These are phyloP conservation scores for Angomonas deanei DNA, from an alignment of 208 protist genomes.

Conservation along the genomic window DNA sequence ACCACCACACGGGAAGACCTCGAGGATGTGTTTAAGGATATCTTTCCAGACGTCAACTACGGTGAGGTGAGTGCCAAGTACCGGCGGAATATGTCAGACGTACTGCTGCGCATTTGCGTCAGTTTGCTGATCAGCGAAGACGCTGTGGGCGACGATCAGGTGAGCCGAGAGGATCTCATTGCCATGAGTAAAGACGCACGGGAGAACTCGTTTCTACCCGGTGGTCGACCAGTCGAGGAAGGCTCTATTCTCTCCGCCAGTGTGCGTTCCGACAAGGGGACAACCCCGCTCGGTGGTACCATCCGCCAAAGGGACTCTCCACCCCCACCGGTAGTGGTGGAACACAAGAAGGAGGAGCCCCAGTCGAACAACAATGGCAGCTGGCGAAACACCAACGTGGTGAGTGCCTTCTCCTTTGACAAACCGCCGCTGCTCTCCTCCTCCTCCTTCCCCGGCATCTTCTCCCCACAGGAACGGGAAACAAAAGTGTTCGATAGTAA, in stretches of 20 bases:
- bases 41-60: constrained; percentile 42
- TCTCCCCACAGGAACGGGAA: not conserved
- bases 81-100: constrained; percentile 14
- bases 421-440: not conserved
- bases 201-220: not conserved
- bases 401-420: constrained; percentile 1
- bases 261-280: not conserved
- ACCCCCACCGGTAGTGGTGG: too few species aligned
- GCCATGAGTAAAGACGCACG: constrained; percentile 2
- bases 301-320: not conserved
- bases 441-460: not conserved
- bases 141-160: not conserved
- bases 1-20: constrained; percentile 15
- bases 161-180: not conserved
- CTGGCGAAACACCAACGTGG: not conserved
- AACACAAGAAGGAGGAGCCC: not conserved
- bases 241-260: not conserved
- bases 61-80: constrained; percentile 44
- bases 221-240: not conserved
- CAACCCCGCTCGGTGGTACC: not conserved
- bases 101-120: constrained; percentile 24
- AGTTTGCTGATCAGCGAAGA: constrained; percentile 21
- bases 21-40: constrained; percentile 18
- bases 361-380: not conserved
- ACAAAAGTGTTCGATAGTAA: not conserved